Base-by-base conservation (phyloP, 257 asterid species). In the Penstemon davidsonii region DNA sequence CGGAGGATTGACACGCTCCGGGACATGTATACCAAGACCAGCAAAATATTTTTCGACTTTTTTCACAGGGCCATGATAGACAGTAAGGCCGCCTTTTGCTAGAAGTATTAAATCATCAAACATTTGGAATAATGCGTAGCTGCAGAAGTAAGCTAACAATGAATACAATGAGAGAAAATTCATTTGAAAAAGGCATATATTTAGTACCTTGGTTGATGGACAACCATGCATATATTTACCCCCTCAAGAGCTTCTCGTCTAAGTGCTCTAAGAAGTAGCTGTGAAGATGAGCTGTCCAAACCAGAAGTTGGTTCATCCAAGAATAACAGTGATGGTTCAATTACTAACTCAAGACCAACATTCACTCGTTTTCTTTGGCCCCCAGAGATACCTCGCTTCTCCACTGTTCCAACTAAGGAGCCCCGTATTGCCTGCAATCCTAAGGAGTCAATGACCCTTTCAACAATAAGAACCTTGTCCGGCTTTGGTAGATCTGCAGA, bases 351-450 rank as follows among this genome's bases (percentile, higher is more conserved):
- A 8, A 85, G 65, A 33, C 90, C 90, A 49, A 85, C 90, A 71
- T 85, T 85, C 37, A 85, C 90, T 62, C 90, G 85, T 69, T 85
- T 85, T 77, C 87, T 82, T 67, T 85, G 90, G 44, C 90, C 90
- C 46, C 90, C 90, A 3, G 90, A 85, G 58, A 85, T 85, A 25
- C 90, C 90, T 73, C 90, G 79, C 52, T 85, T 80, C 80, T 85
- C 90, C 25, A 85, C 87, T 12, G 90, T 82, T 43, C 90, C 90
- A 55, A 85, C 87, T 71, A 85, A 49, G 47, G 90, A 85, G 37
- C 84, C 81, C 4, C 90, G 81, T 36, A 76, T 68, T 57, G 81
- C 75, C 80, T 85, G 90, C 78, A 85, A 70, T 40, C 90, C 90
- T 70, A 85, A 78, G 66, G 82, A 78, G 60, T 82, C 84, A 55